Percentiles rank a stretch among this genome's conserved stretches.
Evolutionary conservation across 257 asterid genomes (phyloP).

Genomic region (Knoxia roxburghii): DNA sequence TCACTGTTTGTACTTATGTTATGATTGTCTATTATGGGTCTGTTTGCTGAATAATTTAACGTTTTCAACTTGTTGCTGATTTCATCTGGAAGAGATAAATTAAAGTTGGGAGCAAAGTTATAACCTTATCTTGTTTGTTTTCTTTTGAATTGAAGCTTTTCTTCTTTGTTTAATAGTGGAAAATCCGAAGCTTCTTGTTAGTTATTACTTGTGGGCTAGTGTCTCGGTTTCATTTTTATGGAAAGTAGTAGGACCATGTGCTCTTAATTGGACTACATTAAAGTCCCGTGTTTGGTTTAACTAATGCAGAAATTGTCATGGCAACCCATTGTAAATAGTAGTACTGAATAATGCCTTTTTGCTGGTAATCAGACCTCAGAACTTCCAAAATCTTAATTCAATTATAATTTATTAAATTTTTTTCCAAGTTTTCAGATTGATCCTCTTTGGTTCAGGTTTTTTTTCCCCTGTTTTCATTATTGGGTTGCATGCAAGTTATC

Average conservation of each 20-base stretch:
- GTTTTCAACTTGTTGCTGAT: neutral
- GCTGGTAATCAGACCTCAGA: constrained; percentile 12
- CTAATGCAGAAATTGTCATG: neutral
- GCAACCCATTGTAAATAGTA: constrained; percentile 3
- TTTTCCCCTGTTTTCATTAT: neutral
- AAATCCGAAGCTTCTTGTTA: constrained; percentile 7
- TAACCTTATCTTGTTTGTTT: neutral
- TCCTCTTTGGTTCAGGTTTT: neutral
- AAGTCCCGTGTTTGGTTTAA: neutral
- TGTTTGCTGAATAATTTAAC: constrained; percentile 5
- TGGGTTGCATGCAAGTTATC: neutral
- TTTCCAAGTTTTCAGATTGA: neutral
- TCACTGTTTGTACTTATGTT: neutral
- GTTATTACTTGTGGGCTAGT: neutral
- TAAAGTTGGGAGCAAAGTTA: constrained; percentile 6
- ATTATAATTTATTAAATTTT: neutral
- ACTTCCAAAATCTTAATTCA: neutral
- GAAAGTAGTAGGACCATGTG: constrained; percentile 16
- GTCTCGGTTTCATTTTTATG: constrained; percentile 6
- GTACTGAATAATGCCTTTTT: neutral
- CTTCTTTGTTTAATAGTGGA: constrained; percentile 2
- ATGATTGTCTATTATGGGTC: neutral
- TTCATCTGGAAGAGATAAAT: neutral
- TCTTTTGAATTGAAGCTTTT: neutral
- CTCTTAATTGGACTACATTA: constrained; percentile 6